These are phyloP conservation scores for Populus simonii DNA, from an alignment of 345 rosid species.

Conservation along the genomic window DNA sequence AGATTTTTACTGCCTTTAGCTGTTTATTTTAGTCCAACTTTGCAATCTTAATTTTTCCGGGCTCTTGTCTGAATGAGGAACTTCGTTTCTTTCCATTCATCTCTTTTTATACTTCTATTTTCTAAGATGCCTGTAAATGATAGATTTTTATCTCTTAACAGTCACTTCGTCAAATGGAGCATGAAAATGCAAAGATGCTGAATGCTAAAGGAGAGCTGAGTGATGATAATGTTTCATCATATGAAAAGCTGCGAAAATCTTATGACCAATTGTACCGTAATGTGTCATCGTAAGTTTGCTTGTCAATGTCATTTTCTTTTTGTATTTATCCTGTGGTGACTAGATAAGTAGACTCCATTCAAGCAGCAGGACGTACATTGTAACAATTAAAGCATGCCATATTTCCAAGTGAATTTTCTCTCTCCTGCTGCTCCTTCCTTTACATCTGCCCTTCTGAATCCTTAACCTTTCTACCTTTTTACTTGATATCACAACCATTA, in stretches of 20 bases:
- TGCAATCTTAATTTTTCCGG: not conserved
- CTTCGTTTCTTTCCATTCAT: not conserved
- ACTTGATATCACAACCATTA: not conserved
- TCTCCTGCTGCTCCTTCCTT: not conserved
- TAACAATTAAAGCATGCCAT: not conserved
- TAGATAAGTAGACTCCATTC: not conserved
- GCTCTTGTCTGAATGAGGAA: not conserved
- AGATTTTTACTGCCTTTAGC: conserved; percentile 27
- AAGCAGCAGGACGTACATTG: not conserved
- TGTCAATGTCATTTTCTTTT: not conserved
- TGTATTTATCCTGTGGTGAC: not conserved
- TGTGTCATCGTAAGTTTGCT: conserved; percentile 76
- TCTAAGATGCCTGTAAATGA: not conserved
- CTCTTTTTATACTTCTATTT: conserved; percentile 4
- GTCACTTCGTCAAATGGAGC: conserved; percentile 96
- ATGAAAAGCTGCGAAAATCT: conserved; percentile 95
- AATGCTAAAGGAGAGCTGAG: conserved; percentile 96
- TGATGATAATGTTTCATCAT: conserved; percentile 80
- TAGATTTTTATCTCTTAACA: conserved; percentile 25
- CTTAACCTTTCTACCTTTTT: not conserved
- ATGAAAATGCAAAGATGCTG: conserved; percentile 85
- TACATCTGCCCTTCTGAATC: not conserved
- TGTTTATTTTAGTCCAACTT: not conserved
- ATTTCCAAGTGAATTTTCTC: not conserved
- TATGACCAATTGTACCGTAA: conserved; percentile 88